These are phyloP conservation scores for Lentinula boryana DNA, from an alignment of 768 basidiomycete genomes.

Conservation along the genomic window DNA sequence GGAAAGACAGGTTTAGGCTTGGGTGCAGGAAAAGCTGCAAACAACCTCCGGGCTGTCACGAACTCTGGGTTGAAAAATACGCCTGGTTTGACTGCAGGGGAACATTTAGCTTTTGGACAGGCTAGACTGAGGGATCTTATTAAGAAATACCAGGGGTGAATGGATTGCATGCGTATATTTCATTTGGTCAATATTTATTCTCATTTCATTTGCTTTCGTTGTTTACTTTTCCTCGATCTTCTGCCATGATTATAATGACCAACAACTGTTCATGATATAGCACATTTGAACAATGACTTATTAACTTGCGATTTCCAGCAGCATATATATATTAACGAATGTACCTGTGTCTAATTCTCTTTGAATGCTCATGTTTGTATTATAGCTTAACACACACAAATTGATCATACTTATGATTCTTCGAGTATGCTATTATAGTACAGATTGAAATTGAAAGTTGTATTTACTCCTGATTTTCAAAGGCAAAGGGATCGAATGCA, in stretches of 20 bases:
- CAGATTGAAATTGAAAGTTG: neutral
- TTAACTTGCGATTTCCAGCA: neutral
- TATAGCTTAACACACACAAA: no score
- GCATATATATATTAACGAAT: neutral
- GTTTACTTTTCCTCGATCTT: neutral
- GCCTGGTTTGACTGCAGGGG: conserved; percentile 13
- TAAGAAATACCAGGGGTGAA: conserved; percentile 65
- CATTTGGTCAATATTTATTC: neutral
- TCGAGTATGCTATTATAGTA: neutral
- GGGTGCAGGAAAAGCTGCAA: conserved; percentile 11
- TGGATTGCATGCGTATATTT: neutral
- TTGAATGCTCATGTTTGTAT: no score
- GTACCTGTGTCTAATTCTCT: neutral
- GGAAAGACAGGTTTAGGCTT: neutral
- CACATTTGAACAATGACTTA: neutral
- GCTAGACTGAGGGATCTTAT: conserved; percentile 73
- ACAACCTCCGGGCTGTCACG: conserved; percentile 12
- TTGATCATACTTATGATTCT: neutral
- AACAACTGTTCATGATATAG: neutral
- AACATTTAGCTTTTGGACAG: conserved; percentile 69
- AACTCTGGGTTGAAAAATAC: neutral
- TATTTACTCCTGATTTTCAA: neutral
- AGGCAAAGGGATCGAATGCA: neutral
- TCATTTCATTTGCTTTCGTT: neutral
- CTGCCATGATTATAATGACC: neutral